A percentile compares a stretch with the other conserved stretches of the same genome.
Conservation (phyloP, 257 asterid genomes). For the Euphrasia confusa region DNA sequence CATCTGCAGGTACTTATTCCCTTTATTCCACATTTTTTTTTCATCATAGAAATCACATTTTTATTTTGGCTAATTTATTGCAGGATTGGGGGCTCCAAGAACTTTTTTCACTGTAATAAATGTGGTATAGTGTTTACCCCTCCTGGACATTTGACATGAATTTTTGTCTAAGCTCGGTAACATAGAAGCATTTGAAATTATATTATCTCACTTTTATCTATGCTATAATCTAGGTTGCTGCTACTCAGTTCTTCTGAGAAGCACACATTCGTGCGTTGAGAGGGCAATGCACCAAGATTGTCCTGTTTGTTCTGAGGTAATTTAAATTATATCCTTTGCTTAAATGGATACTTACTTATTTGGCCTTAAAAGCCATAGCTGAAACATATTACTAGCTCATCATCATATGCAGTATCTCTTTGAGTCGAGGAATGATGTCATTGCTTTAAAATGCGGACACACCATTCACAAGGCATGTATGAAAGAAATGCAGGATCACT, state of each 20-base stretch:
- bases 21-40: not conserved
- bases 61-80: conserved; percentile 6
- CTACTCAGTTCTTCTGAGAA: conserved; percentile 43
- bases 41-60: too few relatives aligned
- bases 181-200: not conserved
- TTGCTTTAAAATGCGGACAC: conserved; percentile 79
- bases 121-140: conserved; percentile 42
- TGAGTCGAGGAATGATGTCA: conserved; percentile 65
- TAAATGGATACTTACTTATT: not conserved
- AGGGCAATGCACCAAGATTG: conserved; percentile 96
- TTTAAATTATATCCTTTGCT: not conserved
- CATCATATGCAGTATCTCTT: conserved; percentile 52
- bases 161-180: not conserved
- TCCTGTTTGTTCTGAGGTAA: conserved; percentile 88
- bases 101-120: conserved; percentile 64
- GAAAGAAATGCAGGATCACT: conserved; percentile 80
- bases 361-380: not conserved
- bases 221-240: conserved; percentile 35
- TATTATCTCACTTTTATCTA: not conserved
- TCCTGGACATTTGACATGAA: not conserved
- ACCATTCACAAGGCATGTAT: conserved; percentile 81
- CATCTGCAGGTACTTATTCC: conserved; percentile 66
- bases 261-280: conserved; percentile 75
- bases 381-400: not conserved
- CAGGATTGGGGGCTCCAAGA: conserved; percentile 69